Evolutionary conservation across 495 filamentous ascomycete species (phyloP), one percentile per base, ranked within the genome.

Genomic region (Mytilinidion resinicola): DNA sequence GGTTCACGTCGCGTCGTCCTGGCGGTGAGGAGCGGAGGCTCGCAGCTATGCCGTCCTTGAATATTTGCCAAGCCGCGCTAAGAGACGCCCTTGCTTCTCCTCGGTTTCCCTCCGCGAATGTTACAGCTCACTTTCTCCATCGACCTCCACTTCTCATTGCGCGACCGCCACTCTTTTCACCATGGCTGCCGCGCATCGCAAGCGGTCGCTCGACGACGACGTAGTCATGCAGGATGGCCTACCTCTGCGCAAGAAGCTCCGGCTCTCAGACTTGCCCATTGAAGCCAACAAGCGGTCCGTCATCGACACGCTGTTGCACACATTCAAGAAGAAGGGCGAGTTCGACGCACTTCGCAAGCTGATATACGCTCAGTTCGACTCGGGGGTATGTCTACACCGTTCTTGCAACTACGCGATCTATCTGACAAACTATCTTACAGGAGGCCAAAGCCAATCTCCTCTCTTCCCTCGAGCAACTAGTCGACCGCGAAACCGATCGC

Each of bases 291-390:
- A 90, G 53, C 81, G 88, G 55, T 77, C 78, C 0, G 83, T 85
- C 0, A 91, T 96, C 55, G 89, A 95, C 54, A 77, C 78, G 55
- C 76, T 96, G 21, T 79, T 90, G 9, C 82, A 90, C 72, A 83
- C 82, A 6, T 91, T 91, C 71, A 93, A 93, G 73, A 95, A 95
- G 74, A 91, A 91, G 70, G 91, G 91, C 20, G 86, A 86, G 39
- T 95, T 91, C 64, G 91, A 96, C 70, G 76, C 73, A n/a, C 78
- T 92, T 58, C 82, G 91, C 51, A 93, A 93, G 68, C 78, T 85
- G 52, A 77, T 89, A 3, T 92, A 88, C 83, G 82, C 86, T 38
- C 82, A 91, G 56, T 90, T 93, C 59, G 83, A 88, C 61, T 80
- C 85, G 34, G 84, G 83, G 55, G 89, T 91, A 81, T 66, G 83